Percentiles rank a stretch among this genome's conserved stretches.
These are phyloP conservation scores for Lithospermum erythrorhizon DNA, from an alignment of 257 asterid genomes.

Conservation along the genomic window DNA sequence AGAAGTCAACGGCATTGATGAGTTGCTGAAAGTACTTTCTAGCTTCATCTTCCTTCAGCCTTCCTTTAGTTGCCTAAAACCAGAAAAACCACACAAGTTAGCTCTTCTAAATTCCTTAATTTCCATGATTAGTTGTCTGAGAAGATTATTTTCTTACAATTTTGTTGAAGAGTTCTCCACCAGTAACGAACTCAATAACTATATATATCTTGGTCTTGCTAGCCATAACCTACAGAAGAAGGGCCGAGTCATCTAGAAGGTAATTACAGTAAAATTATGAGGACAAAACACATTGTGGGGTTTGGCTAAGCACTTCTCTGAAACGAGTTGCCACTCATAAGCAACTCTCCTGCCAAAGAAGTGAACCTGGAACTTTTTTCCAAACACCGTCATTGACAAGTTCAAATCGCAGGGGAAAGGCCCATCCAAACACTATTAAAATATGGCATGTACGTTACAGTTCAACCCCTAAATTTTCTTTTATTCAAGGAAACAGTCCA, in stretches of 20 bases:
- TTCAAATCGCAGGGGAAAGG: too few species aligned
- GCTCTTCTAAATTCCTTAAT: not conserved
- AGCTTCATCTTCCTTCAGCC: conserved; percentile 95
- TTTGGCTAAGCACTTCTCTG: too few species aligned
- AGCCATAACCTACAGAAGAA: conserved; percentile 84
- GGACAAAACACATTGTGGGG: too few species aligned
- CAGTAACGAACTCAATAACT: conserved; percentile 85
- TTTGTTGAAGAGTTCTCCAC: conserved; percentile 93
- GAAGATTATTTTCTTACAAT: conserved; percentile 38
- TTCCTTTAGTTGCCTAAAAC: conserved; percentile 65
- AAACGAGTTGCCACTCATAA: too few species aligned
- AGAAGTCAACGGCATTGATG: conserved; percentile 82
- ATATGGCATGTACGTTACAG: too few species aligned
- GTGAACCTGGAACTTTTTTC: too few species aligned
- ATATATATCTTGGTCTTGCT: conserved; percentile 86
- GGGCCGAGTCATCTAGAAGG: conserved; percentile 5
- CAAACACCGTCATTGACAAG: too few species aligned
- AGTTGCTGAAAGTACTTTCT: conserved; percentile 92
- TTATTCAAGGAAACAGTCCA: too few species aligned
- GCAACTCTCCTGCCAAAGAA: too few species aligned
- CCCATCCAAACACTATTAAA: too few species aligned
- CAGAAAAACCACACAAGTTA: conserved; percentile 12
- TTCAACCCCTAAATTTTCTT: too few species aligned
- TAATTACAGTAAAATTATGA: not conserved
- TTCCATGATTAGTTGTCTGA: conserved; percentile 5